A percentile compares a stretch with the other conserved stretches of the same genome.
Evolutionary conservation across 2,329 filamentous ascomycete genomes (phyloP).

Genomic region (Mycogone perniciosa): DNA sequence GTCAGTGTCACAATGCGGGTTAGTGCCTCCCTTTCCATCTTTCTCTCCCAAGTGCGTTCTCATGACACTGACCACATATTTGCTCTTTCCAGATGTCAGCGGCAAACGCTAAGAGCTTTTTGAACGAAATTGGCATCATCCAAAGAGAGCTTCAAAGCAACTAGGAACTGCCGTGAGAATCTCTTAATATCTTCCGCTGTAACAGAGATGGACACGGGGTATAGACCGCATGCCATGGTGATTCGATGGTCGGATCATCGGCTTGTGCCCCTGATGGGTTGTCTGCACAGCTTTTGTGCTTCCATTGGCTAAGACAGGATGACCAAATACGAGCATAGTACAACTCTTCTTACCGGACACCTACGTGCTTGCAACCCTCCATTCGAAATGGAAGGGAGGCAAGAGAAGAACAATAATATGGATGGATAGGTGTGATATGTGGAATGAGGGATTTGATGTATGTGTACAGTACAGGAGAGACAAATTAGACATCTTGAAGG

Average conservation of each 20-base stretch:
- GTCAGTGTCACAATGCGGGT: constrained; percentile 58
- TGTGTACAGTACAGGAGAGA: constrained; percentile 10
- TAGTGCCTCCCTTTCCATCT: constrained; percentile 19
- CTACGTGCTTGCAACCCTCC: too few species aligned
- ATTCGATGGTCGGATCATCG: neutral
- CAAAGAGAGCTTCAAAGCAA: constrained; percentile 44
- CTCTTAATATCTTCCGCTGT: neutral
- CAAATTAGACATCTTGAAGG: constrained; percentile 7
- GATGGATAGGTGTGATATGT: neutral
- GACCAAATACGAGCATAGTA: neutral
- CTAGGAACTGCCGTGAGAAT: constrained; percentile 17
- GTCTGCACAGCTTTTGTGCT: neutral
- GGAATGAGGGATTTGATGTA: neutral
- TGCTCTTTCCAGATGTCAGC: constrained; percentile 41
- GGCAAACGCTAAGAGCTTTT: constrained; percentile 46
- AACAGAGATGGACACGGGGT: neutral
- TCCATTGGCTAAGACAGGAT: neutral
- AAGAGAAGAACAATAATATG: neutral
- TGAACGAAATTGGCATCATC: constrained; percentile 43
- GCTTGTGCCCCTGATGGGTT: neutral
- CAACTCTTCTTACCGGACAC: neutral
- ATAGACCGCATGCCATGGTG: neutral
- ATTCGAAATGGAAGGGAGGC: neutral
- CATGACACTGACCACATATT: neutral
- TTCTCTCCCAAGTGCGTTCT: neutral